Conservation (phyloP, 108 stramenopile species). For the Skeletonema potamos region DNA sequence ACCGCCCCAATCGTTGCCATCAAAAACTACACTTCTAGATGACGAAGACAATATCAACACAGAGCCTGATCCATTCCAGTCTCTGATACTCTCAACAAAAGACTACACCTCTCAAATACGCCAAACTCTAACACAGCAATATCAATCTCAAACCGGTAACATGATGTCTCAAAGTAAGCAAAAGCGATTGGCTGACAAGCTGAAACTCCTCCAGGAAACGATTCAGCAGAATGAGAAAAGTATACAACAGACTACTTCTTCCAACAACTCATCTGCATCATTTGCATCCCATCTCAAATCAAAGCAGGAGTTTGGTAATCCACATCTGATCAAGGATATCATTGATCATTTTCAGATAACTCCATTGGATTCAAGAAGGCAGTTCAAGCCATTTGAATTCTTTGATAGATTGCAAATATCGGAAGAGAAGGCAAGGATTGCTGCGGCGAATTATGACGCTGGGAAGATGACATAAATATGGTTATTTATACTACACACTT, state of each 20-base stretch:
- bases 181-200: slow-evolving; percentile 4
- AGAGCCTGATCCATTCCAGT: slow-evolving; percentile 2
- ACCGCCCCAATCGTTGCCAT: slow-evolving; percentile 5
- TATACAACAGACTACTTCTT: not conserved
- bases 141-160: slow-evolving; percentile 5
- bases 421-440: slow-evolving; percentile 37
- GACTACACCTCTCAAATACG: slow-evolving; percentile 23
- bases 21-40: not conserved
- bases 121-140: slow-evolving; percentile 12
- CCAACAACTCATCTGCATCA: not conserved
- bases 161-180: not conserved
- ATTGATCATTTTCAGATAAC: slow-evolving; percentile 35
- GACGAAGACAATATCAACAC: not conserved
- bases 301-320: slow-evolving; percentile 38
- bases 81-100: slow-evolving; percentile 7
- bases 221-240: not conserved
- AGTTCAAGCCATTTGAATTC: slow-evolving; percentile 28
- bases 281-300: slow-evolving; percentile 39
- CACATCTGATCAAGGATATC: slow-evolving; percentile 30
- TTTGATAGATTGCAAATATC: slow-evolving; percentile 30
- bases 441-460: slow-evolving; percentile 20
- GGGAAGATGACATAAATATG: too few species aligned
- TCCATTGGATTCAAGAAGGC: slow-evolving; percentile 19
- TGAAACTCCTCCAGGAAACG: slow-evolving; percentile 5
- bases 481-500: too few species aligned